Evolutionary conservation across 306 rosid genomes (phyloP).

Genomic region (Sechiopsis laciniata): DNA sequence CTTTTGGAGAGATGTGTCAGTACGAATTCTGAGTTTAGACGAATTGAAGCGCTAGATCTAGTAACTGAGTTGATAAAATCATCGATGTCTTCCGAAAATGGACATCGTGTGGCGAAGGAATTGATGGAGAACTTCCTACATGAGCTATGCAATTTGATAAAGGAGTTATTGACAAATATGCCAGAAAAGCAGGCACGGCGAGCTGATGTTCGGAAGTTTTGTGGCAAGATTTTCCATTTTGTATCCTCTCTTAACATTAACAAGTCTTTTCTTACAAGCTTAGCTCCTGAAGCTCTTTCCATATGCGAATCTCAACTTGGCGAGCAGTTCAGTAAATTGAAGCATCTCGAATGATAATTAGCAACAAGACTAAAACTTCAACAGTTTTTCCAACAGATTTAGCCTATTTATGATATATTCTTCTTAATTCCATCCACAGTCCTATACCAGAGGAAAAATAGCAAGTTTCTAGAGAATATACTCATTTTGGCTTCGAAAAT

Average conservation of each 20-base stretch:
- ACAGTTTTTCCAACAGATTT: background rate
- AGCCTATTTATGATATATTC: background rate
- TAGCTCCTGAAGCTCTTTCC: conserved; percentile 46
- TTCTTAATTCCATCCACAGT: background rate
- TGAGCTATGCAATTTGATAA: conserved; percentile 43
- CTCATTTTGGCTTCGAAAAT: background rate
- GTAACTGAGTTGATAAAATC: conserved; percentile 54
- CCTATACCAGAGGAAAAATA: background rate
- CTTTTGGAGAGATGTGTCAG: conserved; percentile 60
- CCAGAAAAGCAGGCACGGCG: conserved; percentile 62
- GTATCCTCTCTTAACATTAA: conserved; percentile 40
- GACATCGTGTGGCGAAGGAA: conserved; percentile 36
- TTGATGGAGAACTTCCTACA: conserved; percentile 43
- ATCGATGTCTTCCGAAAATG: conserved; percentile 31
- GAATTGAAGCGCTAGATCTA: conserved; percentile 75
- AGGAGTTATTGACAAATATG: conserved; percentile 56
- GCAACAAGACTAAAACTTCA: background rate
- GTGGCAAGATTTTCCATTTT: conserved; percentile 44
- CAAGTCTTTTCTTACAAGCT: conserved; percentile 38
- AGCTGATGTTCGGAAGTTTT: conserved; percentile 56
- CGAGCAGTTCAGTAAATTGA: conserved; percentile 42
- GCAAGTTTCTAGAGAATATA: conserved; percentile 2
- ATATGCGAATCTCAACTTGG: conserved; percentile 60
- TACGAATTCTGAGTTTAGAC: conserved; percentile 66
- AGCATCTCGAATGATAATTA: conserved; percentile 25